Conservation (phyloP, 305 asterid species). For the Caryopteris hybrid region DNA sequence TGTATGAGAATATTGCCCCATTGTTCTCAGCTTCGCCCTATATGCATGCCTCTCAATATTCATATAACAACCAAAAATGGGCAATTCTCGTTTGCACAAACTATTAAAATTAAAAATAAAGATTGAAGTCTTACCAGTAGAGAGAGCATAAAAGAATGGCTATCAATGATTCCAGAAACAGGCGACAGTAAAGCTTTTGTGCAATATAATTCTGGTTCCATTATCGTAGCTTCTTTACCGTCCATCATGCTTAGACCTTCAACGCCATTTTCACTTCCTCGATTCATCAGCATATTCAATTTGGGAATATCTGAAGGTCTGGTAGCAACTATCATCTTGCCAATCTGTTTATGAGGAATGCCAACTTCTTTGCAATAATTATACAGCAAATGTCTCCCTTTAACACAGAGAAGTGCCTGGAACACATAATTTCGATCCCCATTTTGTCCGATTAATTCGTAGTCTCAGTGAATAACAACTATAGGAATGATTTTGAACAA, state of each 20-base stretch:
- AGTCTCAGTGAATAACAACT: neutral
- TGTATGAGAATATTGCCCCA: constrained; percentile 60
- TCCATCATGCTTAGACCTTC: constrained; percentile 62
- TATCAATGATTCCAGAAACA: constrained; percentile 66
- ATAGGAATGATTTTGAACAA: neutral
- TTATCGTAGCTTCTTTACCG: constrained; percentile 45
- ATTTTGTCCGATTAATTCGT: neutral
- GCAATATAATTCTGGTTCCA: constrained; percentile 73
- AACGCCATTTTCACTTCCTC: constrained; percentile 69
- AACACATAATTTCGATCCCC: no score
- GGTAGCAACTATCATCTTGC: constrained; percentile 89
- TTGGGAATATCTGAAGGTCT: constrained; percentile 61
- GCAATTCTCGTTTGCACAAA: no score
- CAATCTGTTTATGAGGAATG: constrained; percentile 68
- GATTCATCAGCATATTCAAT: constrained; percentile 44
- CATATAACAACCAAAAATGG: no score
- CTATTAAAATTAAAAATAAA: no score
- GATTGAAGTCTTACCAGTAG: constrained; percentile 47
- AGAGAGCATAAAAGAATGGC: constrained; percentile 74
- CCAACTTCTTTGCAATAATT: constrained; percentile 56
- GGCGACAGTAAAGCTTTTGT: constrained; percentile 67
- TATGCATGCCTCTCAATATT: constrained; percentile 48
- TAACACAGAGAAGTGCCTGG: constrained; percentile 68
- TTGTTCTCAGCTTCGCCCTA: constrained; percentile 93
- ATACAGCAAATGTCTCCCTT: constrained; percentile 69